Conservation (phyloP, 768 basidiomycete genomes). For the Mycena venus region DNA sequence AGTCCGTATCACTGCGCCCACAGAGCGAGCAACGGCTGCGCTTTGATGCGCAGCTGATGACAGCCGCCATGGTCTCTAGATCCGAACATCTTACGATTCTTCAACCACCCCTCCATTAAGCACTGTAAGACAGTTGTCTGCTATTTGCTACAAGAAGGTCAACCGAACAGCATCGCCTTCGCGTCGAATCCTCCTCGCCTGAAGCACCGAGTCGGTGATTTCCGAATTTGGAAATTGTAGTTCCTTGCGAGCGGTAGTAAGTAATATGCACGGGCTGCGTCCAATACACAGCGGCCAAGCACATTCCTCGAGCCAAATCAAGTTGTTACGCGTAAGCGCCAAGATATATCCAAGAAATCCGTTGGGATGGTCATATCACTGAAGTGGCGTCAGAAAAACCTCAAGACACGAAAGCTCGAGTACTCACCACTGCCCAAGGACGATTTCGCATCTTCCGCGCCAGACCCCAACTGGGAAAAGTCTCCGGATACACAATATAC, state of each 20-base stretch:
- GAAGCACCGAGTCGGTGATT: neutral
- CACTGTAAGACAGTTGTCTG: too few relatives aligned
- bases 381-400: neutral
- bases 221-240: neutral
- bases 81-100: too few relatives aligned
- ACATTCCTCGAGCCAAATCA: neutral
- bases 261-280: neutral
- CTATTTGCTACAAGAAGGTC: too few relatives aligned
- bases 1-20: neutral
- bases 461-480: constrained; percentile 22
- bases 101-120: too few relatives aligned
- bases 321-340: neutral
- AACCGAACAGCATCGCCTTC: too few relatives aligned
- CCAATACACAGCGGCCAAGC: neutral
- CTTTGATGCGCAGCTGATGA: neutral
- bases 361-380: neutral
- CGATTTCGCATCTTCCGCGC: neutral
- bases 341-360: constrained; percentile 3
- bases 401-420: neutral
- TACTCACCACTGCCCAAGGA: neutral
- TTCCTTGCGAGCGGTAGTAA: neutral
- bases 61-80: neutral
- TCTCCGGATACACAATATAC: constrained; percentile 26
- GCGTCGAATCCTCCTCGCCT: too few relatives aligned
- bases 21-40: too few relatives aligned